A percentile compares a stretch with the other conserved stretches of the same genome.
Conservation (phyloP, 202 grass and related monocot genomes). For the Eragrostis tef region DNA sequence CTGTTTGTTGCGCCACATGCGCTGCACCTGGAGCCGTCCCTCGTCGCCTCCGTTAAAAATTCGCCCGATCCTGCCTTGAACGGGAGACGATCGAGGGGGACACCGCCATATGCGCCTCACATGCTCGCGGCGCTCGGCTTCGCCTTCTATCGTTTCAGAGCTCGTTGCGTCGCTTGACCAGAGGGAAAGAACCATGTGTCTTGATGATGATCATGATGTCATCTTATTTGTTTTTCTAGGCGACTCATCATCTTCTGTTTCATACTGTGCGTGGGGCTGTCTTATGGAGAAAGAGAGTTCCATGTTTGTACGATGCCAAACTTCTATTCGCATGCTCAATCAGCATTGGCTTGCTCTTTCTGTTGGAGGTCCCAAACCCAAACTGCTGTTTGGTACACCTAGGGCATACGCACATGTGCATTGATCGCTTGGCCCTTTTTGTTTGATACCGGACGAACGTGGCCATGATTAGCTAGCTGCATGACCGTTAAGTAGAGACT, state of each 20-base stretch:
- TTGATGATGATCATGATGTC: background rate
- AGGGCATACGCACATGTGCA: background rate
- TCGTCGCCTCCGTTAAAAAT: constrained; percentile 44
- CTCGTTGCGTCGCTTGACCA: background rate
- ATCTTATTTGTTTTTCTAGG: background rate
- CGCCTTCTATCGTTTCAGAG: background rate
- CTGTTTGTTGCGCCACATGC: constrained; percentile 26
- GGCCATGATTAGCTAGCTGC: too few relatives aligned
- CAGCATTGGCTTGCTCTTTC: background rate
- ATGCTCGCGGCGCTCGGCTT: too few relatives aligned
- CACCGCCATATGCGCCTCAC: constrained; percentile 53
- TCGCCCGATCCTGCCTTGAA: background rate
- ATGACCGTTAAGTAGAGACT: too few relatives aligned
- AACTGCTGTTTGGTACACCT: background rate
- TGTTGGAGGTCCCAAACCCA: background rate
- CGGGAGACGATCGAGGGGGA: background rate
- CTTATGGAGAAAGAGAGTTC: too few relatives aligned
- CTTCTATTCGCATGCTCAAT: background rate
- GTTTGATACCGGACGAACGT: background rate
- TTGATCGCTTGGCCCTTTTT: background rate
- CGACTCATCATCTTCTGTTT: too few relatives aligned
- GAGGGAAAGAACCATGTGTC: constrained; percentile 3
- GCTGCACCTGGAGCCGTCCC: constrained; percentile 29
- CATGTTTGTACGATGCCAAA: background rate
- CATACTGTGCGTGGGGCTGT: too few relatives aligned